Evolutionary conservation across 345 rosid genomes (phyloP).

Genomic region (Arabidopsis thaliana): DNA sequence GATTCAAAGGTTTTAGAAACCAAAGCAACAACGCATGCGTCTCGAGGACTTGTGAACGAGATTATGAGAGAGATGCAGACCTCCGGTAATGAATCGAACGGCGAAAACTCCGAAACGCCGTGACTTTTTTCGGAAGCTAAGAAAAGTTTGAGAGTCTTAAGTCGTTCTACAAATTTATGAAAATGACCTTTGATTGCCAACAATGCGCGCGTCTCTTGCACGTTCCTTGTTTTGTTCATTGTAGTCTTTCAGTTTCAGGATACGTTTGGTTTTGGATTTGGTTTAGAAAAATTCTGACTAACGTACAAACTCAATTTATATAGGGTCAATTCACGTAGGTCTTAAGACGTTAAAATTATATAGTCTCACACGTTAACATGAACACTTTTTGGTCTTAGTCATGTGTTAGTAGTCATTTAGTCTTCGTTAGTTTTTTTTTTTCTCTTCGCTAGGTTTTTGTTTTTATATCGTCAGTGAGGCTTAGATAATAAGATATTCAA

Average conservation of each 20-base stretch:
- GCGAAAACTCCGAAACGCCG: neutral
- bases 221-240: neutral
- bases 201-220: neutral
- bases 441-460: neutral
- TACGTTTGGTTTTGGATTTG: neutral
- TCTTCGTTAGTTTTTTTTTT: neutral
- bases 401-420: neutral
- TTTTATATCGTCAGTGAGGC: neutral
- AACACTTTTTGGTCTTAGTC: neutral
- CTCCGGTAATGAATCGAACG: constrained; percentile 37
- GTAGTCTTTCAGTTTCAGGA: neutral
- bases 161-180: neutral
- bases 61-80: constrained; percentile 51
- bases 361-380: neutral
- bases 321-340: constrained; percentile 21
- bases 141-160: neutral
- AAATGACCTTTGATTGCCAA: neutral
- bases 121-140: neutral
- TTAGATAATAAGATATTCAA: too few relatives aligned
- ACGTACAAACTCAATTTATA: neutral
- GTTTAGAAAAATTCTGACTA: neutral
- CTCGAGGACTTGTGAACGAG: constrained; percentile 52
- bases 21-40: constrained; percentile 47
- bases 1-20: constrained; percentile 50
- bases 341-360: neutral